phyloP scores from a whole-genome alignment of 495 filamentous ascomycete genomes.

The Neurospora sp. region DNA sequence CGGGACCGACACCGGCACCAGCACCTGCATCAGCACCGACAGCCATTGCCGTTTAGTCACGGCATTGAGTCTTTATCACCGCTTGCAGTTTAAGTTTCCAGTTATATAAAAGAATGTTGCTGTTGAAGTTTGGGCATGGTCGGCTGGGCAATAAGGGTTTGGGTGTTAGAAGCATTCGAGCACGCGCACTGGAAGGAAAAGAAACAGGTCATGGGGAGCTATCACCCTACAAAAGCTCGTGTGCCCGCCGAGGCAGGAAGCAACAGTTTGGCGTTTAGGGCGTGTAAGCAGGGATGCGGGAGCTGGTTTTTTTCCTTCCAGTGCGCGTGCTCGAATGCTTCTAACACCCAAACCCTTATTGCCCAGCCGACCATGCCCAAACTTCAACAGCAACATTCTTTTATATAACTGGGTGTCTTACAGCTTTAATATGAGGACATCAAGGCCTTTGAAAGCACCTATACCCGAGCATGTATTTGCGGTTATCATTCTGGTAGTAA shows the following conservation, averaged over 20 bases:
- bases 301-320: too few species aligned
- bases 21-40: not conserved
- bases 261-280: not conserved
- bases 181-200: not conserved
- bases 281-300: not conserved
- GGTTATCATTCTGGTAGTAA: not conserved
- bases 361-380: too few species aligned
- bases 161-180: not conserved
- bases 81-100: not conserved
- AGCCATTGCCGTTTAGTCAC: not conserved
- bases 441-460: not conserved
- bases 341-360: too few species aligned
- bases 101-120: not conserved
- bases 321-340: too few species aligned
- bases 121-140: not conserved
- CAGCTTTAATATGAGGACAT: not conserved
- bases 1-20: constrained; percentile 4
- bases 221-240: not conserved
- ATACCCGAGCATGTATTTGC: not conserved
- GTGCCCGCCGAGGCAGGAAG: not conserved
- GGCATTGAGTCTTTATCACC: not conserved
- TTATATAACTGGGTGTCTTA: too few species aligned
- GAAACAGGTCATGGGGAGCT: not conserved
- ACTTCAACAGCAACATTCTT: too few species aligned
- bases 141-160: not conserved